Evolutionary conservation across 345 rosid genomes (phyloP), one percentile per base, ranked within the genome.

Genomic region (Gossypium mustelinum): DNA sequence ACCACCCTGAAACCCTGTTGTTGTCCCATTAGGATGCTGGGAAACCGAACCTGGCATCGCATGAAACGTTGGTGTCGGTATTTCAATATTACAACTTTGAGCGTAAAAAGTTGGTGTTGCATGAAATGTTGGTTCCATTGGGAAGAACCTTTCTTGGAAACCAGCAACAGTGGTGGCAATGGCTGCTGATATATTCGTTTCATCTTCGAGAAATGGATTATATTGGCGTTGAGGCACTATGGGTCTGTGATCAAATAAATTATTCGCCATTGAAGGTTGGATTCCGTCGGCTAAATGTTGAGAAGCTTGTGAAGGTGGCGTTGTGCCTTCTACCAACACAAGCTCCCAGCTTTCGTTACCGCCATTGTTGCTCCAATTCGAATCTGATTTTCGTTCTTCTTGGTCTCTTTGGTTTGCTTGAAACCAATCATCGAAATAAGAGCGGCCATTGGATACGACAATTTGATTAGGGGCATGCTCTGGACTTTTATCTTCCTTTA

Each of bases 261-360:
- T 4, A 25, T 58, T 73, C 27, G 66, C 47, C 14, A 43, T 52
- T 11, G 59, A 51, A 12, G 45, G 59, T 4, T 69, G 45, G 7
- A 20, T 18, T 20, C 56, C 20, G 2, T 68, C 25, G 51, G 34
- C 67, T 3, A 71, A n/a, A 74, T 73, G 61, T 34, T 77, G 43
- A 10, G 68, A 56, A 51, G 72, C 77, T 11, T 84, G 78, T 14
- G 52, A 67, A 0, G 83, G 73, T 25, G 74, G 79, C 41, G 41
- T 67, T 24, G 84, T 76, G 4, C 79, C 73, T 81, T 77, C 89
- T 59, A 75, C 84, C 48, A 89, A 44, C 68, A 72, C 92, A 70
- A 82, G 83, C 80, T 88, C 92, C 97, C 97, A 90, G 68, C 78
- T 48, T 20, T 50, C 77, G 59, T 67, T 70, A 52, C 76, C 83